Evolutionary conservation across 2,329 filamentous ascomycete species (phyloP), one percentile per base, ranked within the genome.

Genomic region (Neonectria sp.): DNA sequence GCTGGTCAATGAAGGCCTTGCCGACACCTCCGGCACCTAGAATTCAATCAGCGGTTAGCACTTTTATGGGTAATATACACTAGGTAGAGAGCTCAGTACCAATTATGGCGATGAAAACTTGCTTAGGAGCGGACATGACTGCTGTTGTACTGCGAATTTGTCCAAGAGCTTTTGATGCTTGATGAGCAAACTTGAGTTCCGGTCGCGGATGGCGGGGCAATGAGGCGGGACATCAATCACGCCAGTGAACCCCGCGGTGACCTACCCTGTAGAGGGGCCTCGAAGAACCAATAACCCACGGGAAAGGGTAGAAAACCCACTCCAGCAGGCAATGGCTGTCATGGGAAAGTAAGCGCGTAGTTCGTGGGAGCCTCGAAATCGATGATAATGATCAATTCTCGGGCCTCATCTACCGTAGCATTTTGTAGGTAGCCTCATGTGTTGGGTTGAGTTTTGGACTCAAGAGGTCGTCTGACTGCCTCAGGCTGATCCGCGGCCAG

Each of bases 21-120:
- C 96, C 96, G 69, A 98, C 96, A 71, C 95, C 95, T 74, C 96
- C 96, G 75, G 93, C 93, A 78, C 96, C 95, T 97, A 77, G 71
- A 74, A 15, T 63, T 59, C n/a, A 21, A 35, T 12, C 40, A 63
- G 31, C 46, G 21, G 55, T 78, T 70, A 76, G 69, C 40, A 40
- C 48, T 56, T 45, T 40, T 46, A 21, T 29, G 29, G 17, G 12
- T n/a, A 35, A 17, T 1, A 3, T 25, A 4, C 55, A 5, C 46
- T 25, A 24, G 12, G 29, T 45, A 21, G 3, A 27, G 12, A 43
- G 37, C 31, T 40, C 29, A 59, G 69, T 82, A 86, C 84, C 84
- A 70, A 88, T 87, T 40, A 89, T 81, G 75, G 86, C 86, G 78
- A 89, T 85, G 61, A 81, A 83, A 46, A 89, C 82, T 67, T 86